phyloP scores from a whole-genome alignment of 1,284 basidiomycete genomes.

The Marasmius tenuissimus region DNA sequence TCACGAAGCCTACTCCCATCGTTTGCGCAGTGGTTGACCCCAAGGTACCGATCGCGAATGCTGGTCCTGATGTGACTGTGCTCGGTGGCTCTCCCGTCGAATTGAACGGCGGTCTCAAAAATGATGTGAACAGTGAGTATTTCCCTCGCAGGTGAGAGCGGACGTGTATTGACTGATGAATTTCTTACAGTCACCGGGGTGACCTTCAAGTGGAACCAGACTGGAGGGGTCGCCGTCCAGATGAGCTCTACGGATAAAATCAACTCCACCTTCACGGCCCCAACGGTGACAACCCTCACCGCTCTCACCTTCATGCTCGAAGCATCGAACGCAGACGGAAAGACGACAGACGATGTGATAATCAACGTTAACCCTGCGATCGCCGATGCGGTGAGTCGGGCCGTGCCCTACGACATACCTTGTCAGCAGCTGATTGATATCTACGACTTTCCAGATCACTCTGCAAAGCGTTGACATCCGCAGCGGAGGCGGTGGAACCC shows the following conservation, averaged over 20 bases:
- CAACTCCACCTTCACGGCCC: conserved; percentile 15
- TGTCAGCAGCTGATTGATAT: too few species aligned
- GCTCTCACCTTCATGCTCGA: conserved; percentile 9
- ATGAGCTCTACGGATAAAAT: conserved; percentile 4
- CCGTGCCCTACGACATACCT: not conserved
- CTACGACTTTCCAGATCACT: conserved; percentile 11
- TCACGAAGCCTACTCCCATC: conserved; percentile 6
- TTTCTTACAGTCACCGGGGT: not conserved
- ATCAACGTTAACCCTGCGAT: conserved; percentile 13
- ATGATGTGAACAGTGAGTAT: not conserved
- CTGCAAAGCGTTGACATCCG: conserved; percentile 11
- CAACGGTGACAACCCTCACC: conserved; percentile 9
- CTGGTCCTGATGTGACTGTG: conserved; percentile 15
- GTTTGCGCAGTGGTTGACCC: conserved; percentile 13
- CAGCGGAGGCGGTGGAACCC: conserved; percentile 16
- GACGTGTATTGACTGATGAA: not conserved
- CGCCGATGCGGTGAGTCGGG: conserved; percentile 15
- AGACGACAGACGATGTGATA: conserved; percentile 12
- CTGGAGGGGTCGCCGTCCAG: conserved; percentile 5
- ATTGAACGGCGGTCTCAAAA: conserved; percentile 12
- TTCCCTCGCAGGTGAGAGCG: not conserved
- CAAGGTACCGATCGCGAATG: conserved; percentile 13
- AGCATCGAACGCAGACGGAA: conserved; percentile 8
- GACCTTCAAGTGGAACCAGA: conserved; percentile 16
- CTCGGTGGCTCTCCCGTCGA: conserved; percentile 9